Evolutionary conservation across 164 flowering plant species (phyloP).

Genomic region (Magnolia changhungtana): DNA sequence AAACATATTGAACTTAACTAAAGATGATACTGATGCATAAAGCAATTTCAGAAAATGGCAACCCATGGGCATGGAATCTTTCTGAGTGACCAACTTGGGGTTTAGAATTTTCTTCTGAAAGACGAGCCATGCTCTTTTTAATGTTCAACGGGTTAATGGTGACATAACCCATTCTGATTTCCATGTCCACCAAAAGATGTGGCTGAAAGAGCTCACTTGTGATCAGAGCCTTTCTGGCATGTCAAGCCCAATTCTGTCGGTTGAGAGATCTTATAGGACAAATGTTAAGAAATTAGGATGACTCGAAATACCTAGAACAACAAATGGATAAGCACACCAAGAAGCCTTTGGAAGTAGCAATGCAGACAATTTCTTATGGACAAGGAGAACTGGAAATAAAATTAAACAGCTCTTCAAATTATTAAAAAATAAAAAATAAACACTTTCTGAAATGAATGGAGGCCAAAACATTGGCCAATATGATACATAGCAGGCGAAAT

Average conservation of each 20-base stretch:
- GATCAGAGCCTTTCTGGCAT: not conserved
- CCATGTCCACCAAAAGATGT: not conserved
- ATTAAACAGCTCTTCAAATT: not conserved
- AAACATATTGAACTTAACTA: not conserved
- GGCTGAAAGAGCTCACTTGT: not conserved
- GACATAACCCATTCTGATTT: not conserved
- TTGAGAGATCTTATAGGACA: not conserved
- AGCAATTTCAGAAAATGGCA: not conserved
- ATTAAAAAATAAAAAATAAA: too few relatives aligned
- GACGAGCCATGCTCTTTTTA: too few relatives aligned
- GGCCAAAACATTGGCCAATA: too few relatives aligned
- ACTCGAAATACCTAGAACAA: not conserved
- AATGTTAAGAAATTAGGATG: not conserved
- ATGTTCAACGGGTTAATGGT: not conserved
- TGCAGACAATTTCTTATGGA: too few relatives aligned
- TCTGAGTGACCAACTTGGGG: not conserved
- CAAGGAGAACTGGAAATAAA: too few relatives aligned
- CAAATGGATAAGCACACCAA: not conserved
- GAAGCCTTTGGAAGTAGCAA: too few relatives aligned
- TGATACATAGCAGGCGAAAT: too few relatives aligned
- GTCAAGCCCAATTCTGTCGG: not conserved
- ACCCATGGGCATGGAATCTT: not conserved
- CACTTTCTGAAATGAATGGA: too few relatives aligned
- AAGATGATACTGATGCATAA: not conserved
- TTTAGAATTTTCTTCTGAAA: not conserved